Conservation (phyloP, 805 yeast species). For the Teunomyces atbi region DNA sequence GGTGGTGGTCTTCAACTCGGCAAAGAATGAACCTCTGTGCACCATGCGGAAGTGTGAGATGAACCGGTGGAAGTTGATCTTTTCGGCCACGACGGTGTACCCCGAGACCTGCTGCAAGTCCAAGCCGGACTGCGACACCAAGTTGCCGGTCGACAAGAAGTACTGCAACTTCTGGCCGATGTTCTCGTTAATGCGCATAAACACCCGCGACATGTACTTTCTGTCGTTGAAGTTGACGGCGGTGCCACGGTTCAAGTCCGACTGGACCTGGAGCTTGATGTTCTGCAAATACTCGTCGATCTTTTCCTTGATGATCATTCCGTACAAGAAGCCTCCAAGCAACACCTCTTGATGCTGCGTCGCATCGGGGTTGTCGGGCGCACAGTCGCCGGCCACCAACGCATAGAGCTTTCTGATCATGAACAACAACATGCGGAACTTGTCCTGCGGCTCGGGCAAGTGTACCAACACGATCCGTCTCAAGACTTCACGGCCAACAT, state of each 20-base stretch:
- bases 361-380: slow-evolving; percentile 98
- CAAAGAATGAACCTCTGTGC: slow-evolving; percentile 98
- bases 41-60: slow-evolving; percentile 99
- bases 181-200: slow-evolving; percentile 80
- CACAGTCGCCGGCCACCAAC: slow-evolving; percentile 93
- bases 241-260: slow-evolving; percentile 76
- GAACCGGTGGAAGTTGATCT: slow-evolving; percentile 94
- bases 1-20: slow-evolving; percentile 95
- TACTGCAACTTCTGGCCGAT: slow-evolving; percentile 94
- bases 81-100: slow-evolving; percentile 97
- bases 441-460: slow-evolving; percentile 68
- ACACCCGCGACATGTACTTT: slow-evolving; percentile 77
- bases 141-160: slow-evolving; percentile 93
- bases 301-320: slow-evolving; percentile 95
- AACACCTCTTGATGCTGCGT: slow-evolving; percentile 97
- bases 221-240: slow-evolving; percentile 82
- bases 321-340: slow-evolving; percentile 93
- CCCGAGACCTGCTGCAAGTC: slow-evolving; percentile 98
- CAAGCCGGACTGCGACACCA: slow-evolving; percentile 94
- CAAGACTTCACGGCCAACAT: slow-evolving; percentile 85
- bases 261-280: slow-evolving; percentile 69
- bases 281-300: slow-evolving; percentile 85
- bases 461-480: slow-evolving; percentile 87
- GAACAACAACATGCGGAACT: slow-evolving; percentile 82
- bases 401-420: slow-evolving; percentile 96